Evolutionary conservation across 2,329 filamentous ascomycete species (phyloP).

Genomic region (Kalaharituber pfeilii): DNA sequence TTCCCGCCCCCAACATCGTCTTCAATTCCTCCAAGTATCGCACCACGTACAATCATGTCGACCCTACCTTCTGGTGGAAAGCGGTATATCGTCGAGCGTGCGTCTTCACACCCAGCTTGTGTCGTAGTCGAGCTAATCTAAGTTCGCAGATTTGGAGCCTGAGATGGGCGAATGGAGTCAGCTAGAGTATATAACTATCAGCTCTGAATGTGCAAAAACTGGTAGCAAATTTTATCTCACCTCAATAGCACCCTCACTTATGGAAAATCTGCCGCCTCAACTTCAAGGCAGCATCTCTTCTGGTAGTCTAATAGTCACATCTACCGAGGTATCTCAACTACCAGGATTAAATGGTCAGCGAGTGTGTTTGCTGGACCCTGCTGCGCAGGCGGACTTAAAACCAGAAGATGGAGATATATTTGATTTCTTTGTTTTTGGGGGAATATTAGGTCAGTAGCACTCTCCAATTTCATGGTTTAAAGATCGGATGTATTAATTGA

Average conservation of each 20-base stretch:
- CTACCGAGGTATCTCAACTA: conserved; percentile 63
- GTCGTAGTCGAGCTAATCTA: not conserved
- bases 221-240: conserved; percentile 59
- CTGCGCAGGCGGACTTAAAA: conserved; percentile 60
- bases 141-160: conserved; percentile 53
- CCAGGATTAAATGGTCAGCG: conserved; percentile 50
- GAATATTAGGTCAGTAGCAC: conserved; percentile 58
- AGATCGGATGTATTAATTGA: not conserved
- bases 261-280: conserved; percentile 34
- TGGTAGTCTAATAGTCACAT: conserved; percentile 53
- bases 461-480: not conserved
- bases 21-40: no score
- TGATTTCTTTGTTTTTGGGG: conserved; percentile 86
- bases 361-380: conserved; percentile 72
- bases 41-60: not conserved
- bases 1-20: no score
- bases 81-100: conserved; percentile 75
- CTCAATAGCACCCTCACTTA: conserved; percentile 52
- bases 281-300: conserved; percentile 38
- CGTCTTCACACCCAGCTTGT: not conserved
- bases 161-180: conserved; percentile 90
- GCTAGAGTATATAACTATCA: conserved; percentile 80
- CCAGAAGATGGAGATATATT: conserved; percentile 70
- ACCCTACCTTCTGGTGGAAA: conserved; percentile 25
- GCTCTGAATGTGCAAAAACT: conserved; percentile 53